These are phyloP conservation scores for Pseudomassariella vexata DNA, from an alignment of 2,329 filamentous ascomycete species.

Conservation along the genomic window DNA sequence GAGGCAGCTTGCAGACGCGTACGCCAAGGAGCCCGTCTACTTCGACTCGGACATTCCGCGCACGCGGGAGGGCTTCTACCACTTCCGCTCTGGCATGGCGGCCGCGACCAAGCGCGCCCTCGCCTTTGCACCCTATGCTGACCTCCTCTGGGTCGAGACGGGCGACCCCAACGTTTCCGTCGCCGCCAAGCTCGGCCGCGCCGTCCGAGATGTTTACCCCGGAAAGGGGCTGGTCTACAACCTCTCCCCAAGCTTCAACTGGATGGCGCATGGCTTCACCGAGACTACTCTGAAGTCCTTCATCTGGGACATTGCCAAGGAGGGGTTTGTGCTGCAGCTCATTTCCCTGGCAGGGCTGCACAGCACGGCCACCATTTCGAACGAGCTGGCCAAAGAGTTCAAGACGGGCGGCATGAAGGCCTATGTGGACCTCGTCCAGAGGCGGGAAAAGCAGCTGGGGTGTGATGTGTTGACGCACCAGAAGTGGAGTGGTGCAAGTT, in stretches of 20 bases:
- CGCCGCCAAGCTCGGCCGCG: conserved; percentile 66
- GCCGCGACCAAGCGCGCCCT: conserved; percentile 91
- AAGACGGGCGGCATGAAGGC: conserved; percentile 93
- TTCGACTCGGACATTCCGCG: conserved; percentile 92
- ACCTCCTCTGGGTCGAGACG: conserved; percentile 96
- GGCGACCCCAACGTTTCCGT: conserved; percentile 80
- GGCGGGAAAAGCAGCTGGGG: conserved; percentile 81
- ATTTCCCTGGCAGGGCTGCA: conserved; percentile 63
- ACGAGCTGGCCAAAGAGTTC: conserved; percentile 75
- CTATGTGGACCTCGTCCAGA: conserved; percentile 91
- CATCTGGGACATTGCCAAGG: conserved; percentile 90
- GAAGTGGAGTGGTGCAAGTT: conserved; percentile 66
- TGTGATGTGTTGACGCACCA: conserved; percentile 94
- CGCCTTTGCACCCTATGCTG: conserved; percentile 85
- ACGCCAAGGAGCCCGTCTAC: conserved; percentile 62
- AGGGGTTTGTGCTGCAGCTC: conserved; percentile 70
- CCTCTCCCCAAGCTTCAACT: conserved; percentile 94
- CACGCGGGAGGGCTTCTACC: conserved; percentile 90
- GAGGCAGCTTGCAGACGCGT: conserved; percentile 62
- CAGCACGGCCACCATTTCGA: conserved; percentile 57
- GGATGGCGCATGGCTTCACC: conserved; percentile 91
- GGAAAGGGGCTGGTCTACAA: conserved; percentile 95
- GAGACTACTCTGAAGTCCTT: conserved; percentile 80
- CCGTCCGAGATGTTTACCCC: conserved; percentile 65
- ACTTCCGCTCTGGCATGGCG: conserved; percentile 76